Evolutionary conservation across 768 basidiomycete species (phyloP).

Genomic region (Lactarius evosmus): DNA sequence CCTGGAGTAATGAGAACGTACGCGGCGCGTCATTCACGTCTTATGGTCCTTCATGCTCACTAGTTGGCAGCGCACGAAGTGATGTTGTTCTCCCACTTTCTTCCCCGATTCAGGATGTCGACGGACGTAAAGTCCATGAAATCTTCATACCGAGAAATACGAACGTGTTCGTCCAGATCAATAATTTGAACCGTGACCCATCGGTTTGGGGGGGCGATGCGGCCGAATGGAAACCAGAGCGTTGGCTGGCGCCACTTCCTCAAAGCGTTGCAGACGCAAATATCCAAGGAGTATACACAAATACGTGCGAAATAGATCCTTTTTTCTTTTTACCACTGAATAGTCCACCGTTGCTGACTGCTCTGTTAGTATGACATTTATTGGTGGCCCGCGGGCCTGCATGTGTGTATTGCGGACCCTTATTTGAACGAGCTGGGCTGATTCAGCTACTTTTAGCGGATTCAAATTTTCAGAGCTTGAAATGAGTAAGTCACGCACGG

Average conservation of each 20-base stretch:
- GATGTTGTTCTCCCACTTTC: not conserved
- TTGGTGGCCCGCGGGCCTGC: conserved; percentile 7
- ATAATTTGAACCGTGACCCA: conserved; percentile 34
- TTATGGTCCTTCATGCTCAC: conserved; percentile 3
- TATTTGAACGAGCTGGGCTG: not conserved
- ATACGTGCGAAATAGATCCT: conserved; percentile 27
- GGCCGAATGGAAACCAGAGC: conserved; percentile 43
- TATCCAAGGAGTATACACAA: conserved; percentile 37
- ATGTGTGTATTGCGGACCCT: not conserved
- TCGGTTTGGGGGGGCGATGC: conserved; percentile 44
- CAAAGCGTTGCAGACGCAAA: conserved; percentile 31
- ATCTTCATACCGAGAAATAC: conserved; percentile 33
- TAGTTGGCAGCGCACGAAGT: not conserved
- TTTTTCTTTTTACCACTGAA: not conserved
- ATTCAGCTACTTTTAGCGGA: not conserved
- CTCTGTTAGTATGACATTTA: conserved; percentile 10
- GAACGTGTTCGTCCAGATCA: conserved; percentile 30
- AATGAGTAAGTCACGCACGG: not conserved
- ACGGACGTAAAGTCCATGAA: not conserved
- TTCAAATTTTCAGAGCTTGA: conserved; percentile 17
- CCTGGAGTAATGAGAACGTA: not conserved
- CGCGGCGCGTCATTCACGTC: not conserved
- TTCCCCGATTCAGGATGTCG: not conserved
- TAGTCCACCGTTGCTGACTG: not conserved
- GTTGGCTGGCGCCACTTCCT: conserved; percentile 37